Base-by-base conservation (phyloP, 2,329 filamentous ascomycete species). In the Aspergillus chevalieri region DNA sequence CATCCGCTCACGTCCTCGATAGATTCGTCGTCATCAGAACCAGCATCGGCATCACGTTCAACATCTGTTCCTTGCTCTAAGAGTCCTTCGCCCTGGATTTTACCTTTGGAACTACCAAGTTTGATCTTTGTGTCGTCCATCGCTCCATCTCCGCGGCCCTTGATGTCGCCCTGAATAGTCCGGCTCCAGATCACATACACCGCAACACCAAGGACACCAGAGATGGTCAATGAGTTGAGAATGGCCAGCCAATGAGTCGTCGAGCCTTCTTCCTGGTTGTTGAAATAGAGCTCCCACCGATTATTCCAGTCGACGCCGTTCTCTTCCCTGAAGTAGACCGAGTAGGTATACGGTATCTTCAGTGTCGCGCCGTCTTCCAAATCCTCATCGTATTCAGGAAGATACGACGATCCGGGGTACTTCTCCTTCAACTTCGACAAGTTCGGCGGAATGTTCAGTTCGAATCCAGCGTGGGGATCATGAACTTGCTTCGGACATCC, bases 181-280 rank as follows among this genome's bases (percentile, higher is more conserved):
- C 86, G 83, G 26, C 86, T 80, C 59, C 93, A 75, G 52, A 95
- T 91, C 64, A 94, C 86, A 51, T 88, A 81, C 21, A 93, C 87
- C 33, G 89, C 83, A 15, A 85, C 84, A 1, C 87, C 90, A 39
- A 95, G 74, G 33, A 93, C 74, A 6, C 85, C 85, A 45, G 86
- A 88, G 57, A 95, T 93, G 56, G 90, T 85, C 56, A 95, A 70
- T 0, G 89, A 93, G 71, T 94, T 95, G 67, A 93, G 70, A 55
- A 95, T 92, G 33, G 89, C 89, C 49, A 95, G 77, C 87, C 89
- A 94, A 65, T 95, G 89, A 21, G 92, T 88, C 64, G 83, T 84
- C 22, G 82, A 84, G 43, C 86, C 87, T 57, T 92, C 87, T 50
- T 89, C 85, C 64, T 93, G 87, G 66, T 92, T 90, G 52, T 86